Evolutionary conservation across 2,329 filamentous ascomycete species (phyloP), one percentile per base, ranked within the genome.

Genomic region (Nemania sp.): DNA sequence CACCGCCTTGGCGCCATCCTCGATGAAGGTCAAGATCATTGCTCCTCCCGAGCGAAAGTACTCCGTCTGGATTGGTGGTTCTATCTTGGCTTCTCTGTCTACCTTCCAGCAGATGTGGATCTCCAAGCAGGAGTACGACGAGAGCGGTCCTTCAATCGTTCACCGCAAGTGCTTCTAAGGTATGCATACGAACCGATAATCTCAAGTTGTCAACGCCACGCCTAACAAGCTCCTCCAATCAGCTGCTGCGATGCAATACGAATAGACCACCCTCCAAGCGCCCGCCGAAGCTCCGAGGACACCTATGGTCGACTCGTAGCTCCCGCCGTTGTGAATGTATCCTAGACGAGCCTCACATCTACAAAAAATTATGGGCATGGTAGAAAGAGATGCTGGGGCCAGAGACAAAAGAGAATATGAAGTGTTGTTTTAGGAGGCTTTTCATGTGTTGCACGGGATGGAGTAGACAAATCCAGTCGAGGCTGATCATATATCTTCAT

Each of bases 21-120:
- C 94, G 81, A 98, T 99, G 96, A 98, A 98, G 93, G 95, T 99
- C 90, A 98, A 98, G 93, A 98, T 99, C 87, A 98, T 99, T 83
- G 96, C 96, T 87, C 96, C 96, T 79, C 96, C 96, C 77, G 96
- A 99, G 93, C 93, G 96, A 87, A 99, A 99, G 91, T 99, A 99
- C 93, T 98, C 96, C 74, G 96, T 99, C 89, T 99, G 96, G 96
- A 99, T 99, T 84, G 96, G 96, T 96, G 96, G 96, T 90, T 99
- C 96, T 85, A 99, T 99, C 87, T 88, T 99, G 81, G 96, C 96
- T 79, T 99, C 96, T 74, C 93, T 99, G 80, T 99, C 96, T 78
- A 99, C 96, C 86, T 99, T 99, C 95, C 96, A 99, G 90, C 96
- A 99, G 89, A 99, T 99, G 96, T 99, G 96, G 96, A 98, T 99